Evolutionary conservation across 129 eudicot genomes (phyloP).

Genomic region (Chrysanthemum makinoi): DNA sequence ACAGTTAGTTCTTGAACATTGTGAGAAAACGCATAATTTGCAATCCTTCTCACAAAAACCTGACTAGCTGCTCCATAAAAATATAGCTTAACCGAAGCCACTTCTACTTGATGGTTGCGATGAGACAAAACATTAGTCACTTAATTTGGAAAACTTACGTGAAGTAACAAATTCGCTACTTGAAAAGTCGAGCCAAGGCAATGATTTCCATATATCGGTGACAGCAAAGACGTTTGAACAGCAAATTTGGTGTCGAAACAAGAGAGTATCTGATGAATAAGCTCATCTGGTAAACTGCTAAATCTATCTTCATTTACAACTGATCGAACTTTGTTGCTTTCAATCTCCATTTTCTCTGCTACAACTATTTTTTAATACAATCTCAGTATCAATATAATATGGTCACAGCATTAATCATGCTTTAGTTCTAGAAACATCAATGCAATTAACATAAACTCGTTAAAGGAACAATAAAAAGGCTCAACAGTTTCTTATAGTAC

Average conservation of each 20-base stretch:
- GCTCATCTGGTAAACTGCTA: conserved; percentile 27
- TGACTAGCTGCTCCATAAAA: conserved; percentile 10
- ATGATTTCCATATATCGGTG: conserved; percentile 23
- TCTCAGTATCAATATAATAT: background rate
- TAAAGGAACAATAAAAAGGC: too few relatives aligned
- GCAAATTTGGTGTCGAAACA: conserved; percentile 17
- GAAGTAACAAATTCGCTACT: background rate
- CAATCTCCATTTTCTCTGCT: conserved; percentile 9
- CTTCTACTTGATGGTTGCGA: conserved; percentile 11
- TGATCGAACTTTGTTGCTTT: background rate
- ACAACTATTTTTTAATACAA: background rate
- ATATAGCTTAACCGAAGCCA: conserved; percentile 11
- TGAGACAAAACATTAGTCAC: conserved; percentile 10
- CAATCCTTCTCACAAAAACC: conserved; percentile 7
- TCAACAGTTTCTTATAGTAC: too few relatives aligned
- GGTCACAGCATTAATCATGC: background rate
- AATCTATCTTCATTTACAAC: conserved; percentile 17
- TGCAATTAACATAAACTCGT: too few relatives aligned
- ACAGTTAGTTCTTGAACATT: conserved; percentile 18
- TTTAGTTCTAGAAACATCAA: too few relatives aligned
- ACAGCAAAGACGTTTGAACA: conserved; percentile 20
- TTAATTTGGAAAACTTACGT: conserved; percentile 9
- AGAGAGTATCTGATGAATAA: conserved; percentile 33
- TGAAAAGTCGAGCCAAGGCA: conserved; percentile 15
- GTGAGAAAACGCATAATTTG: conserved; percentile 24